Conservation (phyloP, 352 stramenopile species). For the Phytophthora podocarpi region DNA sequence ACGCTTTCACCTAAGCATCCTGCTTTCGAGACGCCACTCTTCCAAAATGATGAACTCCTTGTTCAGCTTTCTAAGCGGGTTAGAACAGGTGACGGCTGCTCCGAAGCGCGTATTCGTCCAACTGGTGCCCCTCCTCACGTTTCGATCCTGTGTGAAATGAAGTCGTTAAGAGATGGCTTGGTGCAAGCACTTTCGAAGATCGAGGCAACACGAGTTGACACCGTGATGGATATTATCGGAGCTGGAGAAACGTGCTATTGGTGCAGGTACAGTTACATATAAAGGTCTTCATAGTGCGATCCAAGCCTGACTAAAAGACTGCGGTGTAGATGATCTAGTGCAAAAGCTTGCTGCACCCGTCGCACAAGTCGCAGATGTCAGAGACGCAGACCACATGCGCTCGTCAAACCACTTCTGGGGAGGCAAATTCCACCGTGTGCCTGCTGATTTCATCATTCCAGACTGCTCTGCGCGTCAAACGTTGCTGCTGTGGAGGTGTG, state of each 20-base stretch:
- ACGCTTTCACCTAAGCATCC: too few relatives aligned
- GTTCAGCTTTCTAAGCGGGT: neutral
- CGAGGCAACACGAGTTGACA: neutral
- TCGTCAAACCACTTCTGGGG: neutral
- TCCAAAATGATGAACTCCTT: neutral
- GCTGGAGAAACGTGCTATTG: conserved; percentile 10
- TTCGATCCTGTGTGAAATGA: neutral
- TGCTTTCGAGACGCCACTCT: neutral
- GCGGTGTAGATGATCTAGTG: neutral
- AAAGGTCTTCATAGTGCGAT: neutral
- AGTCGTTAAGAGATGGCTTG: neutral
- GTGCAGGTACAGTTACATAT: conserved; percentile 2
- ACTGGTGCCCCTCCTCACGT: neutral
- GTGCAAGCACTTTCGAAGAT: neutral
- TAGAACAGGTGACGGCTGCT: neutral
- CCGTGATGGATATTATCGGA: conserved; percentile 11
- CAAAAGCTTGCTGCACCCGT: neutral
- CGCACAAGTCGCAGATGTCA: neutral
- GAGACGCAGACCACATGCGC: neutral
- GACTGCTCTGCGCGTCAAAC: conserved; percentile 5
- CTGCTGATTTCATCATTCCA: conserved; percentile 3
- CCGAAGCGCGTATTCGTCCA: neutral
- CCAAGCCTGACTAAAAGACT: neutral
- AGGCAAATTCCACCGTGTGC: neutral
- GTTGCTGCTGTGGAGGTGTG: conserved; percentile 9